Conservation (phyloP, 2,329 filamentous ascomycete genomes). For the Apiospora hydei region DNA sequence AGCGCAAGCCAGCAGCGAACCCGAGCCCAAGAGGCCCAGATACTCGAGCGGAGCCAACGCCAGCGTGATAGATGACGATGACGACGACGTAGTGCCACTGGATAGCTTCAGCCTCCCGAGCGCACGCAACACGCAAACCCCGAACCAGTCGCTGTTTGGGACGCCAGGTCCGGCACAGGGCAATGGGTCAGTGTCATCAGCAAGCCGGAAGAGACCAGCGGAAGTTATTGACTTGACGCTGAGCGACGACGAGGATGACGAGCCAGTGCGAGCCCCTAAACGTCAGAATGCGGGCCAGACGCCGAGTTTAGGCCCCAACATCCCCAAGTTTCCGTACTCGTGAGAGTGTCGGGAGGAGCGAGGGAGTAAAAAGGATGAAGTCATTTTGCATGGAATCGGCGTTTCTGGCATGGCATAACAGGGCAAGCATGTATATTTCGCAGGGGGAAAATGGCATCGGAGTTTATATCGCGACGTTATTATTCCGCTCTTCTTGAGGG, state of each 20-base stretch:
- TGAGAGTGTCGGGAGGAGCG: background rate
- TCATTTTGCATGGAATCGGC: conserved; percentile 23
- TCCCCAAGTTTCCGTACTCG: conserved; percentile 23
- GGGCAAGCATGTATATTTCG: conserved; percentile 24
- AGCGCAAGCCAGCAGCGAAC: conserved; percentile 44
- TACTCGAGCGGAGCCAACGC: conserved; percentile 31
- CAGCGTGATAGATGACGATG: conserved; percentile 46
- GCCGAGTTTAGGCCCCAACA: conserved; percentile 20
- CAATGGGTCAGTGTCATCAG: conserved; percentile 22
- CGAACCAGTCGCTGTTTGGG: conserved; percentile 41
- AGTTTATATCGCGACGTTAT: conserved; percentile 16
- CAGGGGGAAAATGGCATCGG: background rate
- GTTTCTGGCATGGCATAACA: conserved; percentile 20
- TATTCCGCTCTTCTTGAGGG: background rate
- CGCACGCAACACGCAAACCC: conserved; percentile 46
- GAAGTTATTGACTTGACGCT: conserved; percentile 64
- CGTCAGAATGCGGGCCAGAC: conserved; percentile 43
- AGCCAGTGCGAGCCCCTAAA: conserved; percentile 52
- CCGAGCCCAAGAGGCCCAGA: conserved; percentile 38
- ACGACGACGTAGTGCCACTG: conserved; percentile 59
- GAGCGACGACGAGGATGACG: conserved; percentile 58
- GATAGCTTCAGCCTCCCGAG: conserved; percentile 50
- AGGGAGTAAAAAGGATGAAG: background rate
- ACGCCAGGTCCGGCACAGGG: conserved; percentile 28
- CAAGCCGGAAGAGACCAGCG: conserved; percentile 40